These are phyloP conservation scores for Orychophragmus violaceus DNA, from an alignment of 345 rosid species.

Conservation along the genomic window DNA sequence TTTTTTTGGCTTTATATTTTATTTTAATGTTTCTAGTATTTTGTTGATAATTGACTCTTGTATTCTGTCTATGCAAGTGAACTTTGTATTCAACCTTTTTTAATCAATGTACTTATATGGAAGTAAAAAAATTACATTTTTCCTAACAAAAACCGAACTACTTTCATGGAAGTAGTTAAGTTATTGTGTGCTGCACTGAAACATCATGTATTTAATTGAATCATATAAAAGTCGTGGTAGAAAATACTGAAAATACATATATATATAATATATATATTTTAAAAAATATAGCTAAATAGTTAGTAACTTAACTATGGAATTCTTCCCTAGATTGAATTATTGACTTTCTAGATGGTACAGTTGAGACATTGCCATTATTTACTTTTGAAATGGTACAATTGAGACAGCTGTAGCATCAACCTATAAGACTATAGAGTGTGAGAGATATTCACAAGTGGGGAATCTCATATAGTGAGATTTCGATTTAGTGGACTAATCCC, in stretches of 20 bases:
- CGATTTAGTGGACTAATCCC: conserved; percentile 21
- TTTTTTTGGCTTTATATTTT: no score
- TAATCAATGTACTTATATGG: background rate
- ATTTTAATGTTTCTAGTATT: no score
- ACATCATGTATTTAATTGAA: background rate
- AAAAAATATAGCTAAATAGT: background rate
- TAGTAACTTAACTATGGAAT: background rate
- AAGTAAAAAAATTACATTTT: background rate
- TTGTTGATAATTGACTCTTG: background rate
- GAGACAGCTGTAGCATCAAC: conserved; percentile 15
- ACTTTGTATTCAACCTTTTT: background rate
- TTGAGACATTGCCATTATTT: conserved; percentile 13
- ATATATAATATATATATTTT: no score
- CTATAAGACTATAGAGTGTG: background rate
- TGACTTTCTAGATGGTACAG: conserved; percentile 11
- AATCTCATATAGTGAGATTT: conserved; percentile 37
- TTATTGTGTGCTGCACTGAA: background rate
- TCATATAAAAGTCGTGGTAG: background rate
- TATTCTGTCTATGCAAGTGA: background rate
- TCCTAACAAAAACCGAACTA: background rate
- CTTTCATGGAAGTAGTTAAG: background rate
- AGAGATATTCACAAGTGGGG: conserved; percentile 37
- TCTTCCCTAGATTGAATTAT: conserved; percentile 4
- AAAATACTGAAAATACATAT: no score
- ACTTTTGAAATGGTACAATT: conserved; percentile 14